phyloP scores from a whole-genome alignment of 1,284 basidiomycete genomes.

The Microbotryomycetes sp. region DNA sequence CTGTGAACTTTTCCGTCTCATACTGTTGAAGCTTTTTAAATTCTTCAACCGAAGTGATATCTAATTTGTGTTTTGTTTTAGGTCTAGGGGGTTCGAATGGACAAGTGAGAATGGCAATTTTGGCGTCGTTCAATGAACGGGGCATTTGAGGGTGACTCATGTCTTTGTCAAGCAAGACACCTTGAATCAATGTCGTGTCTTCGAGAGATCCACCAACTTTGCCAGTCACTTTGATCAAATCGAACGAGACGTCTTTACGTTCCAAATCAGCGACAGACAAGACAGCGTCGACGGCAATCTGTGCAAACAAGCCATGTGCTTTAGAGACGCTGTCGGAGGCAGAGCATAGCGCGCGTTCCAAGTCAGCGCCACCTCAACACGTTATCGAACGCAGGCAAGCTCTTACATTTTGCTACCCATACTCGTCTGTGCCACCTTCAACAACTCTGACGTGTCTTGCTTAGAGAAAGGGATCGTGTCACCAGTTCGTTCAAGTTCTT shows the following conservation, averaged over 20 bases:
- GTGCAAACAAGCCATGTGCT: slow-evolving; percentile 87
- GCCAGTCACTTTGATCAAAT: slow-evolving; percentile 98
- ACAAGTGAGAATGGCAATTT: slow-evolving; percentile 93
- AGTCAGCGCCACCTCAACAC: background rate
- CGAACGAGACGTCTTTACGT: slow-evolving; percentile 92
- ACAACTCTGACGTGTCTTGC: slow-evolving; percentile 73
- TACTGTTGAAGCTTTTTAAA: slow-evolving; percentile 92
- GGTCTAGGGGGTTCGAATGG: slow-evolving; percentile 97
- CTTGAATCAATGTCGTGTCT: slow-evolving; percentile 86
- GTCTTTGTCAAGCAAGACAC: slow-evolving; percentile 98
- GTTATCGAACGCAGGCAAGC: background rate
- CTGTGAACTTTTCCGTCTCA: slow-evolving; percentile 89
- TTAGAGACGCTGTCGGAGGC: slow-evolving; percentile 77
- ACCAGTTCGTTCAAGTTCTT: slow-evolving; percentile 85
- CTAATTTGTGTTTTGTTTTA: slow-evolving; percentile 98
- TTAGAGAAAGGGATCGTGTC: slow-evolving; percentile 80
- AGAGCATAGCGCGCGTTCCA: background rate
- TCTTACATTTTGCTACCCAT: slow-evolving; percentile 93
- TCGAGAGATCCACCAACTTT: slow-evolving; percentile 96
- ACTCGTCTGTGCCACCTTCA: slow-evolving; percentile 93
- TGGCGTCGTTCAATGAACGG: slow-evolving; percentile 74
- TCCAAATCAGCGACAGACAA: slow-evolving; percentile 91
- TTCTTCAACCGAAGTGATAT: slow-evolving; percentile 97
- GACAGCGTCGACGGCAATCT: slow-evolving; percentile 96
- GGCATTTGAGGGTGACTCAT: slow-evolving; percentile 99